Base-by-base conservation (phyloP, 768 basidiomycete genomes). In the Boletus tomentosulus region DNA sequence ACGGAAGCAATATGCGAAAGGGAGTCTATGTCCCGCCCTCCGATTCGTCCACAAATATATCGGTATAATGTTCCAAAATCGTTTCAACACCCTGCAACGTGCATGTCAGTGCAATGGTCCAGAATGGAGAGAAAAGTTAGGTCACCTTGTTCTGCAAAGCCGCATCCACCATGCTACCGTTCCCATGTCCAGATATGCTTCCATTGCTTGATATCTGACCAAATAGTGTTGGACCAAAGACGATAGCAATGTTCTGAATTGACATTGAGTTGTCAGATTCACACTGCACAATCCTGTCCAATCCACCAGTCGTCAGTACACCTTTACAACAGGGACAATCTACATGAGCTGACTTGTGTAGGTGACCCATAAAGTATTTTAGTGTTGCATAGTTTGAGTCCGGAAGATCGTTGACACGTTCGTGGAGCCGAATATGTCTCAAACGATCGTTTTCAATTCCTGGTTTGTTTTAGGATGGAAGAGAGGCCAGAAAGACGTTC, bases 331-430 rank as follows among this genome's bases (percentile, higher is more conserved):
- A 28, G 31, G 8, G 30, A 15, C 4, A 33, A 27, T 35, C 44
- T 12, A 25, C 22, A 28, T 24, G 22, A 42, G 53, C 82, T 53
- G 60, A 96, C 95, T 81, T 84, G 73, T 98, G 80, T 57, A 99
- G 75, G 73, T 99, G 97, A 12, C 91, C 93, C 77, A 99, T 78
- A 70, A 98, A 89, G 70, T 81, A 97, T 68, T 98, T 98, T 48
- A 98, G 77, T 1, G 96, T 96, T 2, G 97, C 92, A 65, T 99
- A 99, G 71, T 98, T 98, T n/a, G 97, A 83, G 72, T 99, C 97
- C 12, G 97, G 96, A 50, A 99, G 79, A 60, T 98, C 96, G 64
- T 99, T 99, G 44, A 99, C 94, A 44, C 94, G 85, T 66, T 98
- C 97, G 65, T 99, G 97, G 49, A 98, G 74, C 47, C 95, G 84